Conservation (phyloP, 1,284 basidiomycete genomes). For the Ustilago xerochloae region DNA sequence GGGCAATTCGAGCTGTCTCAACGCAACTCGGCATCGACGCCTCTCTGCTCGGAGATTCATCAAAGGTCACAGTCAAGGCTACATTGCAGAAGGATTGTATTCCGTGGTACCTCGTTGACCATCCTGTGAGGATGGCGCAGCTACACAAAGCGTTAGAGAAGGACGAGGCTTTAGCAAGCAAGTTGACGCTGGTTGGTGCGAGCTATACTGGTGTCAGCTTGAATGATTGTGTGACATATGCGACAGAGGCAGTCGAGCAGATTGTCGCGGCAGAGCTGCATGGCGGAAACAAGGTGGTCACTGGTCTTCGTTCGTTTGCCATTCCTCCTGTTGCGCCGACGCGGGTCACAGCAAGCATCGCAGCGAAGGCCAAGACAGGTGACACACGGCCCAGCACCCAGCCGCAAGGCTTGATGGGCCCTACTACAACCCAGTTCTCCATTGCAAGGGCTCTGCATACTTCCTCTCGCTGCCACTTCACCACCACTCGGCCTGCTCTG, state of each 20-base stretch:
- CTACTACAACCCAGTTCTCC: constrained; percentile 20
- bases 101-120: constrained; percentile 82
- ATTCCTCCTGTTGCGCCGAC: constrained; percentile 22
- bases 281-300: constrained; percentile 19
- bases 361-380: constrained; percentile 3
- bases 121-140: constrained; percentile 77
- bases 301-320: constrained; percentile 32
- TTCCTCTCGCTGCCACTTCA: constrained; percentile 7
- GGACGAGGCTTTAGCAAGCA: constrained; percentile 71
- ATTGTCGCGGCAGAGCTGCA: constrained; percentile 42
- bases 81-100: constrained; percentile 80
- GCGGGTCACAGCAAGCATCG: neutral
- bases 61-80: constrained; percentile 63
- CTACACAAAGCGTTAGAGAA: constrained; percentile 72
- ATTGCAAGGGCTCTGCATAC: constrained; percentile 27
- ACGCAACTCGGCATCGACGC: constrained; percentile 53
- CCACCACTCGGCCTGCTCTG: neutral
- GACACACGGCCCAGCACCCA: constrained; percentile 5
- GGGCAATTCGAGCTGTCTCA: constrained; percentile 51
- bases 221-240: constrained; percentile 79
- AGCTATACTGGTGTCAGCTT: constrained; percentile 89
- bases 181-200: constrained; percentile 82
- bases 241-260: constrained; percentile 39
- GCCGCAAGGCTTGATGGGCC: constrained; percentile 34
- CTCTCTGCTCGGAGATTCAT: constrained; percentile 19